These are phyloP conservation scores for Botrytis hyacinthi DNA, from an alignment of 2,329 filamentous ascomycete genomes.

Conservation along the genomic window DNA sequence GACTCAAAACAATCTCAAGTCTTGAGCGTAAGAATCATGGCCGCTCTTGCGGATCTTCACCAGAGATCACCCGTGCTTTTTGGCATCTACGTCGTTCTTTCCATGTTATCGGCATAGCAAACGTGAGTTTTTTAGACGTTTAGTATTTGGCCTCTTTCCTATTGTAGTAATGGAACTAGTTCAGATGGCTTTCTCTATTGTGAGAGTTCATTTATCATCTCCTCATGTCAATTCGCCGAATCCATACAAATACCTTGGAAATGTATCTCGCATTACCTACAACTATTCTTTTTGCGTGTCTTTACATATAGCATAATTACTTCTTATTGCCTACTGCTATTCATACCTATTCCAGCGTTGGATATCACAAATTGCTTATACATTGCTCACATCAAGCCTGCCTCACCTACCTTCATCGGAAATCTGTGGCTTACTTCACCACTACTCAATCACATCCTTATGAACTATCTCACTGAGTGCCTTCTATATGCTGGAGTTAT, in stretches of 20 bases:
- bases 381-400: background rate
- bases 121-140: background rate
- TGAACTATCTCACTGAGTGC: constrained; percentile 10
- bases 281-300: background rate
- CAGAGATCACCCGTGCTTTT: background rate
- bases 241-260: background rate
- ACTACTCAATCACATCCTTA: background rate
- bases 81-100: background rate
- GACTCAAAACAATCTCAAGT: background rate
- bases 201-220: background rate
- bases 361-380: background rate
- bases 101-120: background rate
- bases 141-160: background rate
- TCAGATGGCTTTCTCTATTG: background rate
- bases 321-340: background rate
- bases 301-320: background rate
- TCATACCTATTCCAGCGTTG: background rate
- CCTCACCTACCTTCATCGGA: background rate
- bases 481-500: background rate
- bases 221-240: background rate
- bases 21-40: background rate
- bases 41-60: background rate
- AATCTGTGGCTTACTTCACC: background rate
- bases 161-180: background rate
- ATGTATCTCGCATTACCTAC: constrained; percentile 8